phyloP scores from a whole-genome alignment of 495 filamentous ascomycete genomes.

The Talaromyces nanjingensis region DNA sequence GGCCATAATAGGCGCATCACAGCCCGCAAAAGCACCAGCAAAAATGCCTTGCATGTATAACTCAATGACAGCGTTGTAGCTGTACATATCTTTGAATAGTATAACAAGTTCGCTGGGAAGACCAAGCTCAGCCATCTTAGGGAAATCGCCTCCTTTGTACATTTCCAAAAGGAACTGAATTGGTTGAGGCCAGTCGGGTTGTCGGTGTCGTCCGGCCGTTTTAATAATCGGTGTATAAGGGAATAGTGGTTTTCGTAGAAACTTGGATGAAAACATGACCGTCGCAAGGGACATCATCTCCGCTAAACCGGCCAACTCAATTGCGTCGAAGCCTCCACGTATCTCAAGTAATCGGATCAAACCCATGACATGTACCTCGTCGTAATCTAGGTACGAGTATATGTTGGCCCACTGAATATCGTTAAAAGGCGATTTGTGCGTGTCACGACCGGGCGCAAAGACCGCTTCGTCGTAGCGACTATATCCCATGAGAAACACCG shows the following conservation, averaged over 20 bases:
- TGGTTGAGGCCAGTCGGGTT: constrained; percentile 8
- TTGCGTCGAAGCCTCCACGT: constrained; percentile 8
- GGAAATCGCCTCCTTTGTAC: constrained; percentile 9
- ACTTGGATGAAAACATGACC: constrained; percentile 11
- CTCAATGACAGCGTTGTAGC: constrained; percentile 9
- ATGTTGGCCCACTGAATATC: constrained; percentile 9
- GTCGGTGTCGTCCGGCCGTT: constrained; percentile 3
- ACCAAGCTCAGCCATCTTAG: constrained; percentile 4
- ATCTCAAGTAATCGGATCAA: constrained; percentile 7
- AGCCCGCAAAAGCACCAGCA: constrained; percentile 6
- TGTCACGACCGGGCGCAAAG: constrained; percentile 2
- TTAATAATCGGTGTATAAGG: constrained; percentile 8
- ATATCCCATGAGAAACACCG: constrained; percentile 9
- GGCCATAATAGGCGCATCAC: constrained; percentile 8
- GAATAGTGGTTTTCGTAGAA: constrained; percentile 8
- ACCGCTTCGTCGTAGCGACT: constrained; percentile 9
- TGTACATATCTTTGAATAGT: constrained; percentile 9
- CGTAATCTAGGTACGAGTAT: constrained; percentile 9
- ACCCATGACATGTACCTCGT: constrained; percentile 10
- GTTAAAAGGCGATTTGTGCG: constrained; percentile 4
- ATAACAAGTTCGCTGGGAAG: background rate
- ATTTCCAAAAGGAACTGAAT: constrained; percentile 8
- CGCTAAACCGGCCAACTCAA: background rate
- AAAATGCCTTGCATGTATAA: constrained; percentile 10
- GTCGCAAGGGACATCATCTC: constrained; percentile 9